Base-by-base conservation (phyloP, 2,329 filamentous ascomycete genomes). In the Triangularia verruculosa region DNA sequence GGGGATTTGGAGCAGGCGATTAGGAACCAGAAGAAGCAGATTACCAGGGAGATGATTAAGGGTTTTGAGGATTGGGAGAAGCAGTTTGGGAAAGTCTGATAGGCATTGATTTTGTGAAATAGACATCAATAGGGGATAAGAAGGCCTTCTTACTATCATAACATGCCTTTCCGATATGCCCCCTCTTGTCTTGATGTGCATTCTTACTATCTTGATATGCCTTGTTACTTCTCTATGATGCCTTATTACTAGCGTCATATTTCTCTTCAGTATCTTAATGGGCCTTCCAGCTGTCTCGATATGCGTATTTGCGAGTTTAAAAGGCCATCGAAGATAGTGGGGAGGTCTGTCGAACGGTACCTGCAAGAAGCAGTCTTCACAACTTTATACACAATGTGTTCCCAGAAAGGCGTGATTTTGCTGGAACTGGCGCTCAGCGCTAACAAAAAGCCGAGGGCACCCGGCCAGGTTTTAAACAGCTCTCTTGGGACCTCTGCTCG, bases 11-110 rank as follows among this genome's bases (percentile, higher is more conserved):
- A 77, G 28, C 72, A 70, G 5, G 81, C 81, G 0, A 75, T 84
- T 22, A 71, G 74, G 28, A 72, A 68, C 57, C 82, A 85, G 15
- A 82, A 82, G 61, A 82, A 80, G 64, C 84, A 86, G 60, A 87
- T 90, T 63, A 89, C 87, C 6, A 72, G 75, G 17, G 79, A 81
- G 59, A 84, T 90, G 79, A 76, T 89, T 60, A 71, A 78, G 15
- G 82, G 79, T 0, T 90, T 88, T 72, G 81, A 87, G 66, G 76
- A 74, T 55, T 90, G 86, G 86, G 77, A 78, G 24, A 72, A 66
- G 32, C 72, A 78, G 72, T 79, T 81, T 65, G 63, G 66, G 30
- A 70, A 65, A 63, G 61, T 64, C 51, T 70, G 24, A 27, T 27
- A 25, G 1, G 3, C 15, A 17, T 27, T 13, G 20, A 17, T n/a